Base-by-base conservation (phyloP, 2,329 filamentous ascomycete species). In the Coniochaeta sp. region DNA sequence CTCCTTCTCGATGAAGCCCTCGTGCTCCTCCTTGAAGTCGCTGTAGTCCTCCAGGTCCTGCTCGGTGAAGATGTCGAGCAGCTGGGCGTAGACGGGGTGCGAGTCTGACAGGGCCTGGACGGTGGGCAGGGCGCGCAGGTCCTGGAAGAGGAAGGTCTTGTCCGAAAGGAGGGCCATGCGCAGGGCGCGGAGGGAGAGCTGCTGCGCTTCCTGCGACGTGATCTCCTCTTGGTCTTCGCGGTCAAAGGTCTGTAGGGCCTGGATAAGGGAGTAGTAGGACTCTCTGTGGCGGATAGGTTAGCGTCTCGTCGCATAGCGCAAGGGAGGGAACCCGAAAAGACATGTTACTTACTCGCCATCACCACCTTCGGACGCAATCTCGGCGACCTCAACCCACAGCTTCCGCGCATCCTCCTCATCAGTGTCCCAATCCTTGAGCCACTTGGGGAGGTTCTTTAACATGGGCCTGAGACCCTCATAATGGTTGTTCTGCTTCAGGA, bases 21-120 rank as follows among this genome's bases (percentile, higher is more conserved):
- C 84, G 77, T 96, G 91, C 78, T 96, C 91, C 69, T 96, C 89
- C 73, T 91, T 87, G 81, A 98, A 98, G 77, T 96, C 93, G 74
- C 91, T 90, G 80, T 95, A 96, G 76, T 96, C 91, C 73, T 98
- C 93, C 59, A 97, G 86, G 68, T 93, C 89, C 76, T 98, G 93
- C 70, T 95, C 89, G 67, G 91, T 90, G 77, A 98, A 97, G 71
- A 98, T 91, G 70, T 97, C 93, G 60, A 99, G 89, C 40, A 99
- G 85, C 77, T 98, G 91, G 69, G 90, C 93, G 77, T 93, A 91
- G 65, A 89, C 82, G 62, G 90, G 85, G 71, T 97, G 90, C 58
- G 90, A 90, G 70, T 93, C 89, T 72, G 87, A 86, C 57, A 99
- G 87, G 17, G 90, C 89, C 77, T 97, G 92, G 64, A 99, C 86